Evolutionary conservation across 139 green algal genomes (phyloP), one percentile per base, ranked within the genome.

Genomic region (Pseudopediastrum boryanum): DNA sequence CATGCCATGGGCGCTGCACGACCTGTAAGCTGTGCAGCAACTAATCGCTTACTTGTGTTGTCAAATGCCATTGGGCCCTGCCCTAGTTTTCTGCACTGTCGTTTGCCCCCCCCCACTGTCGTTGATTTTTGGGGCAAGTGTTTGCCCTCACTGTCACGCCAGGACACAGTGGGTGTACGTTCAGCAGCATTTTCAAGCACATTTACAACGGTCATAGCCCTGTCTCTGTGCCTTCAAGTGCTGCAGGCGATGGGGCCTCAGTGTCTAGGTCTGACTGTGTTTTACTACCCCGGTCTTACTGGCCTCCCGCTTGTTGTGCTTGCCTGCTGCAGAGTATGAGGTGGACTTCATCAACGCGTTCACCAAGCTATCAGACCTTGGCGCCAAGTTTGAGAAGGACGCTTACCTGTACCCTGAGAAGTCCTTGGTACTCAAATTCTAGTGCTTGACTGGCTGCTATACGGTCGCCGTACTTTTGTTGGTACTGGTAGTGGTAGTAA

Each of bases 261-360:
- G 36, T 46, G 2, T 42, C 38, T 2, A 67, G 4, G n/a, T 44
- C 38, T 51, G 38, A 8, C 29, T 0, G 43, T 12, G 2, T 51
- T 36, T 52, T 21, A 59, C 27, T 31, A 65, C n/a, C 7, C 13
- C 19, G 16, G 46, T n/a, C 65, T 56, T 21, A 59, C 48, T 25
- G 21, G 46, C 8, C 43, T 73, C 21, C 33, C 29, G 10, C 39
- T 58, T 39, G 16, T 68, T 48, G n/a, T 70, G 31, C 29, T 36
- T 35, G 68, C 27, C 43, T 72, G 19, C 56, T 71, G 58, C 82
- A 90, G 89, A 93, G 31, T 94, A 92, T 54, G 91, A 95, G 78
- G 87, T 95, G 5, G 92, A 96, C 75, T 93, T 95, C 76, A 87
- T 88, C 43, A 76, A 85, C 48, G 86, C 75, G 44, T 93, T 93